Percentiles rank a stretch among this genome's conserved stretches.
Evolutionary conservation across 2,329 filamentous ascomycete genomes (phyloP).

Genomic region (Penicillium sp.): DNA sequence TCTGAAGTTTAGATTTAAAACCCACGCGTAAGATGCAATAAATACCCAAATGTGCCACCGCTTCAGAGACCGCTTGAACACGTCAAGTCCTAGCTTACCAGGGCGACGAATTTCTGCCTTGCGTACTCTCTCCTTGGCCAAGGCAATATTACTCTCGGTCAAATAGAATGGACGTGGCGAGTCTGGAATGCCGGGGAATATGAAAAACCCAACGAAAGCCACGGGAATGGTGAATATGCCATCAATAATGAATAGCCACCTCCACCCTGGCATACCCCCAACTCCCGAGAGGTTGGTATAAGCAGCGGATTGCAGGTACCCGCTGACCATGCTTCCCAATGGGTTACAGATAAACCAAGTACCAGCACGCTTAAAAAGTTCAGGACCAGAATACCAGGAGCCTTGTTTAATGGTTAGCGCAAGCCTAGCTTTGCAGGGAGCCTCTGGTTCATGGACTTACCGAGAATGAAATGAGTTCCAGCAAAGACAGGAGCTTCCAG

Average conservation of each 20-base stretch:
- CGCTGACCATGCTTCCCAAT: slow-evolving; percentile 58
- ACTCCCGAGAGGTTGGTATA: slow-evolving; percentile 55
- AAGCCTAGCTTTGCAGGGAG: not conserved
- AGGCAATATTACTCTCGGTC: slow-evolving; percentile 34
- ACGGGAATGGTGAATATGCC: slow-evolving; percentile 58
- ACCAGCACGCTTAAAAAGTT: slow-evolving; percentile 55
- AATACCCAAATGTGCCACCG: slow-evolving; percentile 57
- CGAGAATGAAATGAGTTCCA: slow-evolving; percentile 35
- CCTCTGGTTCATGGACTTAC: slow-evolving; percentile 8
- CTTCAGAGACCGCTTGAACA: slow-evolving; percentile 47
- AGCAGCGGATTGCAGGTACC: slow-evolving; percentile 56
- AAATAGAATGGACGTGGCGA: slow-evolving; percentile 43
- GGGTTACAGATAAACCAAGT: slow-evolving; percentile 56
- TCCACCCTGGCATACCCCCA: slow-evolving; percentile 52
- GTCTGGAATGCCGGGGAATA: slow-evolving; percentile 46
- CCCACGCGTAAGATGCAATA: slow-evolving; percentile 51
- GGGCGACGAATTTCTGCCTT: slow-evolving; percentile 35
- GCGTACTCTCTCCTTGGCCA: slow-evolving; percentile 36
- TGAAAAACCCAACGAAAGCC: slow-evolving; percentile 54
- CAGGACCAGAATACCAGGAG: slow-evolving; percentile 46
- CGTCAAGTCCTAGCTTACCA: slow-evolving; percentile 43
- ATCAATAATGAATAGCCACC: slow-evolving; percentile 61
- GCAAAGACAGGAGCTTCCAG: slow-evolving; percentile 35
- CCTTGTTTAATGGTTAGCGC: slow-evolving; percentile 11
- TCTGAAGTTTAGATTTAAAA: not conserved